These are phyloP conservation scores for Ustilago trichophora DNA, from an alignment of 1,284 basidiomycete genomes.

Conservation along the genomic window DNA sequence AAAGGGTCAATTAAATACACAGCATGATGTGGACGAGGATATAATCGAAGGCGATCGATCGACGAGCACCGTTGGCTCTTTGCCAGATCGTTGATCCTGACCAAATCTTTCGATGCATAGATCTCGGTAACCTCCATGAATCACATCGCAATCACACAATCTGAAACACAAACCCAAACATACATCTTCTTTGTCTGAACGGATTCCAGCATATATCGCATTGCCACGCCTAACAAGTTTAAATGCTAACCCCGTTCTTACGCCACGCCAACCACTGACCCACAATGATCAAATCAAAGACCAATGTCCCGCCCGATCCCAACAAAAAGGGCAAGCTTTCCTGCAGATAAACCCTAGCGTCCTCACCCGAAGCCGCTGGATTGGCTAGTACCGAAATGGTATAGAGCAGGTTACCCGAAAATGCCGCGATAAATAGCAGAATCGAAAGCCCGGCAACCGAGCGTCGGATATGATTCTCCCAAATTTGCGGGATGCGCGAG, in stretches of 20 bases:
- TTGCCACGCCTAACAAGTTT: too few species aligned
- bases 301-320: slow-evolving; percentile 59
- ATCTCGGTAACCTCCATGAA: too few species aligned
- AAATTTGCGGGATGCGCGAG: slow-evolving; percentile 66
- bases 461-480: slow-evolving; percentile 58
- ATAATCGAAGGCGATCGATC: too few species aligned
- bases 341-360: slow-evolving; percentile 35
- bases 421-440: slow-evolving; percentile 62
- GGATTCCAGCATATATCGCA: too few species aligned
- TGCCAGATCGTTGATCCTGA: too few species aligned
- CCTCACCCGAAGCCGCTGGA: slow-evolving; percentile 41
- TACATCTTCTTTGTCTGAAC: too few species aligned
- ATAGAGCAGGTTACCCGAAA: slow-evolving; percentile 61
- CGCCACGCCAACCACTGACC: slow-evolving; percentile 59
- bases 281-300: slow-evolving; percentile 63
- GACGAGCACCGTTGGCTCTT: too few species aligned
- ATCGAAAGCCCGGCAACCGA: slow-evolving; percentile 62
- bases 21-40: not conserved
- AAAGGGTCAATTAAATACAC: too few species aligned
- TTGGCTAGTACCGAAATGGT: slow-evolving; percentile 55
- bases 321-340: slow-evolving; percentile 64
- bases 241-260: slow-evolving; percentile 1
- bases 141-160: too few species aligned
- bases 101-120: too few species aligned
- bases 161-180: too few species aligned